Percentiles rank a stretch among this genome's conserved stretches.
These are phyloP conservation scores for Fistulinella staudtii DNA, from an alignment of 1,284 basidiomycete genomes.

Conservation along the genomic window DNA sequence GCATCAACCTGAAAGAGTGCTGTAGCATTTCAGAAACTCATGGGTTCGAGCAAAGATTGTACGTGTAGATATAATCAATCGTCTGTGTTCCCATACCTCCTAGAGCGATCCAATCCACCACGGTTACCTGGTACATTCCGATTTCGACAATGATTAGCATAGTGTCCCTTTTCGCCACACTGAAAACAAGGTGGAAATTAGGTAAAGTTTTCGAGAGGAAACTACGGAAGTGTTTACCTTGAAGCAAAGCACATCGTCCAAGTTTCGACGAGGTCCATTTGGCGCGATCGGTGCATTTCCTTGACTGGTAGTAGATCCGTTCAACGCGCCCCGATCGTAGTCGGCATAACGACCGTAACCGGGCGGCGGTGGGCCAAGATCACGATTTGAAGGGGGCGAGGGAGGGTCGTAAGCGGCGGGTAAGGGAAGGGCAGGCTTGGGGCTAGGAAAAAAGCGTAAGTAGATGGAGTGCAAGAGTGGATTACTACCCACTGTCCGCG, in stretches of 20 bases:
- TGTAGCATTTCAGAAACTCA: not conserved
- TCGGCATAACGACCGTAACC: constrained; percentile 85
- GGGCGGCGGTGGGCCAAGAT: constrained; percentile 87
- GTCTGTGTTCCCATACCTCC: constrained; percentile 34
- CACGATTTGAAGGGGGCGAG: constrained; percentile 67
- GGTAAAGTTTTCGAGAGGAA: constrained; percentile 7
- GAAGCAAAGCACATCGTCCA: constrained; percentile 88
- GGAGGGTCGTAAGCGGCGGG: constrained; percentile 79
- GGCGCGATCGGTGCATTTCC: constrained; percentile 15
- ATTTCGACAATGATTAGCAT: constrained; percentile 91
- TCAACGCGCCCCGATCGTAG: constrained; percentile 57
- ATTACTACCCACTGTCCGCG: constrained; percentile 78
- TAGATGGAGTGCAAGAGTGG: constrained; percentile 12
- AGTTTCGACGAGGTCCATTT: constrained; percentile 59
- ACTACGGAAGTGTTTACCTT: constrained; percentile 72
- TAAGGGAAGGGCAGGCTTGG: constrained; percentile 69
- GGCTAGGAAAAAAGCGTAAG: constrained; percentile 42
- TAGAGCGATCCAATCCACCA: constrained; percentile 58
- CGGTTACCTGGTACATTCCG: constrained; percentile 79
- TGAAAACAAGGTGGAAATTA: constrained; percentile 31
- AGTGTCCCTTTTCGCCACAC: constrained; percentile 90
- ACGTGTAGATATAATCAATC: constrained; percentile 19
- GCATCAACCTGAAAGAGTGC: no score
- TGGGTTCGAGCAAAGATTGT: not conserved
- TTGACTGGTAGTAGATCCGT: constrained; percentile 18